These are phyloP conservation scores for Kernera saxatilis DNA, from an alignment of 345 rosid species.

Conservation along the genomic window DNA sequence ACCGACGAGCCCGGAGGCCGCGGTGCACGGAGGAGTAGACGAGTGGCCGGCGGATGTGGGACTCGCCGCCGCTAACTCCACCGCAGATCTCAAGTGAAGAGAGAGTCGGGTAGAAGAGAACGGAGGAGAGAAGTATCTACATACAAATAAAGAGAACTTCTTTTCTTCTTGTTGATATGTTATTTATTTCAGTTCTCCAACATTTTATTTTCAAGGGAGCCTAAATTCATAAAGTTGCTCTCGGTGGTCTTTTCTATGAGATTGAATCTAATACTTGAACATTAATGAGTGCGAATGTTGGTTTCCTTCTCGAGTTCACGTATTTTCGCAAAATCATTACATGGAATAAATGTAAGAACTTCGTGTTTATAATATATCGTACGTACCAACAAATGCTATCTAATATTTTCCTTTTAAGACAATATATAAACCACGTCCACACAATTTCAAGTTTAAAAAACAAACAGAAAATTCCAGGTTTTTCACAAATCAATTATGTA, in stretches of 20 bases:
- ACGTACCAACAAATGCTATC: not conserved
- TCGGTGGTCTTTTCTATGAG: not conserved
- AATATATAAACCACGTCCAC: not conserved
- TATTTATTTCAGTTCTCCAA: not conserved
- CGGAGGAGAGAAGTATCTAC: no score
- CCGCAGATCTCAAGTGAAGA: no score
- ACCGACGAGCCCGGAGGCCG: no score
- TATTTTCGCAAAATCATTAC: not conserved
- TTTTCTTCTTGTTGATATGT: not conserved
- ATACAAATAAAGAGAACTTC: no score
- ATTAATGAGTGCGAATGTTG: slow-evolving; percentile 1
- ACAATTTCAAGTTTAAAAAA: no score
- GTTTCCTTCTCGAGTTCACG: not conserved
- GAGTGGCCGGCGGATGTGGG: no score
- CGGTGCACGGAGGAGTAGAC: no score
- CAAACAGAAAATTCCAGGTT: no score
- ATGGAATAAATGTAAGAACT: no score
- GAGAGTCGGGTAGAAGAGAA: no score
- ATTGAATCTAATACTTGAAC: not conserved
- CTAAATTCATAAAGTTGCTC: not conserved
- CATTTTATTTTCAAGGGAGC: not conserved
- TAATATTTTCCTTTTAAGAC: not conserved
- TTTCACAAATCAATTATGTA: not conserved
- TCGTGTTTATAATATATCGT: not conserved
- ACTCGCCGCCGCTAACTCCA: no score